Evolutionary conservation across 2,329 filamentous ascomycete genomes (phyloP).

Genomic region (Stenocarpella maydis): DNA sequence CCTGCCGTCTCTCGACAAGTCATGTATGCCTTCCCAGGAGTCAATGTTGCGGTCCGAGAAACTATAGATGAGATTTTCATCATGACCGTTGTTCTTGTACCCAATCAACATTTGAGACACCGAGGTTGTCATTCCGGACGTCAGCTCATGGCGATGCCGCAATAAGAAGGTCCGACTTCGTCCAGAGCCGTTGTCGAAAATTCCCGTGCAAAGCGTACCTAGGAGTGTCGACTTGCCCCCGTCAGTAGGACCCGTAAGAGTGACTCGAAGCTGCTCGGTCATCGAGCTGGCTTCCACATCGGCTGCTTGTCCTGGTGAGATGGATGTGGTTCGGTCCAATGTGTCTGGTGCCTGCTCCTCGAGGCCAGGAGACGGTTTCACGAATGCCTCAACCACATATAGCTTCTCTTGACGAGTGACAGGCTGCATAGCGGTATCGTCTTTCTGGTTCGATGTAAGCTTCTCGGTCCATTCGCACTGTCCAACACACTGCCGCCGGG

Average conservation of each 20-base stretch:
- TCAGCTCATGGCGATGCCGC: slow-evolving; percentile 92
- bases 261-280: slow-evolving; percentile 82
- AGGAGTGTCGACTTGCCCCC: slow-evolving; percentile 93
- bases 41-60: slow-evolving; percentile 87
- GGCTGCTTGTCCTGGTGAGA: slow-evolving; percentile 37
- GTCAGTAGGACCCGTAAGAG: slow-evolving; percentile 86
- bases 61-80: slow-evolving; percentile 70
- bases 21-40: slow-evolving; percentile 95
- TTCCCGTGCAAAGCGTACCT: slow-evolving; percentile 86
- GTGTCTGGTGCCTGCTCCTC: slow-evolving; percentile 30
- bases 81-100: slow-evolving; percentile 60
- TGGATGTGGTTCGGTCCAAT: slow-evolving; percentile 23
- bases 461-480: slow-evolving; percentile 77
- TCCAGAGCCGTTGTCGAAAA: slow-evolving; percentile 89
- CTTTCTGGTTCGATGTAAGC: slow-evolving; percentile 42
- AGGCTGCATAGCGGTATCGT: slow-evolving; percentile 38
- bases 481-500: slow-evolving; percentile 84
- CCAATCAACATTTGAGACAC: slow-evolving; percentile 94
- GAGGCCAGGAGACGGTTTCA: slow-evolving; percentile 66
- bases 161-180: slow-evolving; percentile 88
- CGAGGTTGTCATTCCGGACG: slow-evolving; percentile 90
- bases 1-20: slow-evolving; percentile 74
- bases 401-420: slow-evolving; percentile 62
- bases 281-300: slow-evolving; percentile 47
- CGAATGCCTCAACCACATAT: slow-evolving; percentile 88